Conservation (phyloP, 805 yeast genomes). For the Debaryomyces prosopidis region DNA sequence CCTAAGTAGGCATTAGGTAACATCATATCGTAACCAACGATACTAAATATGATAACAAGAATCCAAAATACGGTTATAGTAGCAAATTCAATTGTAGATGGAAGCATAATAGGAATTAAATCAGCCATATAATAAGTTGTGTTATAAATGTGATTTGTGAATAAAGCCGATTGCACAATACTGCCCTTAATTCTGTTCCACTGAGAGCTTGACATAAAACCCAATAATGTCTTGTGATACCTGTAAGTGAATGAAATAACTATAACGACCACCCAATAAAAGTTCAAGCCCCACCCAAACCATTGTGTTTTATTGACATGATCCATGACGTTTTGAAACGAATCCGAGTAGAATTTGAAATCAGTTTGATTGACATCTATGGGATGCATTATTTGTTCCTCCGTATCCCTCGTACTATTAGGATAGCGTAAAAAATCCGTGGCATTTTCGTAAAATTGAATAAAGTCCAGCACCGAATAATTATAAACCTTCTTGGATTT, state of each 20-base stretch:
- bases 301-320: slow-evolving; percentile 5
- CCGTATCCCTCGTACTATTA: slow-evolving; percentile 1
- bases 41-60: not conserved
- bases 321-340: not conserved
- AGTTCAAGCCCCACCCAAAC: slow-evolving; percentile 4
- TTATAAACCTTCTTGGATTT: slow-evolving; percentile 29
- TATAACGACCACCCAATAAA: slow-evolving; percentile 3
- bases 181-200: not conserved
- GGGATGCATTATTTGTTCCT: slow-evolving; percentile 26
- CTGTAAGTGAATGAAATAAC: not conserved
- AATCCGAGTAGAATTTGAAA: slow-evolving; percentile 1
- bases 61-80: not conserved
- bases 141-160: not conserved
- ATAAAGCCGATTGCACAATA: not conserved
- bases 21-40: slow-evolving; percentile 1
- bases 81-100: slow-evolving; percentile 1
- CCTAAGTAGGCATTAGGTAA: slow-evolving; percentile 5
- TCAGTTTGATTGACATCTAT: slow-evolving; percentile 28
- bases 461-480: slow-evolving; percentile 32
- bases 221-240: not conserved
- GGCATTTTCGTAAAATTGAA: slow-evolving; percentile 22
- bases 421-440: slow-evolving; percentile 31
- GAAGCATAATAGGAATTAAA: slow-evolving; percentile 1
- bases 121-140: slow-evolving; percentile 2
- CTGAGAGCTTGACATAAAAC: not conserved